A percentile compares a stretch with the other conserved stretches of the same genome.
Evolutionary conservation across 352 stramenopile genomes (phyloP).

Genomic region (Phytophthora uliginosa): DNA sequence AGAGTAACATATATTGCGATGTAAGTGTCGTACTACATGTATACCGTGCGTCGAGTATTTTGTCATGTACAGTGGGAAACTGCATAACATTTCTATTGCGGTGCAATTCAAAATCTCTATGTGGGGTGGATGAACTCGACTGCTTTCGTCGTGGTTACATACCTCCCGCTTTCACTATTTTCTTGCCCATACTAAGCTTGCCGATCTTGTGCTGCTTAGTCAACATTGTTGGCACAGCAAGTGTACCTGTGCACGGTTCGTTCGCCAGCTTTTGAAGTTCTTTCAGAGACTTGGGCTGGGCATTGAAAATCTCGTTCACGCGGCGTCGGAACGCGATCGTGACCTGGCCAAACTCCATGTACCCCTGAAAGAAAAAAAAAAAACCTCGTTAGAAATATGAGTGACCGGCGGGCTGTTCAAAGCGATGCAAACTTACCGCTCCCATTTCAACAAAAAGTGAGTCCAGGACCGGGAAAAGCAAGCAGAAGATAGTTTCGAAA

Average conservation of each 20-base stretch:
- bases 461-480: slow-evolving; percentile 85
- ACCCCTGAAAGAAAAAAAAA: slow-evolving; percentile 59
- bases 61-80: slow-evolving; percentile 16
- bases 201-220: slow-evolving; percentile 46
- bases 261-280: slow-evolving; percentile 73
- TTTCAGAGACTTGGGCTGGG: slow-evolving; percentile 64
- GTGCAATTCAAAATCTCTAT: slow-evolving; percentile 55
- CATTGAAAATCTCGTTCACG: slow-evolving; percentile 79
- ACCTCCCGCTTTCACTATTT: slow-evolving; percentile 36
- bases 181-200: slow-evolving; percentile 50
- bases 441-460: slow-evolving; percentile 90
- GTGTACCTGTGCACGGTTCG: slow-evolving; percentile 73
- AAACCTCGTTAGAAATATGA: slow-evolving; percentile 13
- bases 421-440: slow-evolving; percentile 50
- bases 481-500: slow-evolving; percentile 89
- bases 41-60: neutral
- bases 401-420: slow-evolving; percentile 4
- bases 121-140: slow-evolving; percentile 21
- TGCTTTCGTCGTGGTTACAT: slow-evolving; percentile 42
- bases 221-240: slow-evolving; percentile 51
- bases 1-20: no score
- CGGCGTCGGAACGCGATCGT: slow-evolving; percentile 72
- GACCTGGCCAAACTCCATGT: slow-evolving; percentile 92
- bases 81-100: slow-evolving; percentile 47
- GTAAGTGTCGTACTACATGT: no score